Base-by-base conservation (phyloP, 2,329 filamentous ascomycete genomes). In the Cryphonectria naterciae region DNA sequence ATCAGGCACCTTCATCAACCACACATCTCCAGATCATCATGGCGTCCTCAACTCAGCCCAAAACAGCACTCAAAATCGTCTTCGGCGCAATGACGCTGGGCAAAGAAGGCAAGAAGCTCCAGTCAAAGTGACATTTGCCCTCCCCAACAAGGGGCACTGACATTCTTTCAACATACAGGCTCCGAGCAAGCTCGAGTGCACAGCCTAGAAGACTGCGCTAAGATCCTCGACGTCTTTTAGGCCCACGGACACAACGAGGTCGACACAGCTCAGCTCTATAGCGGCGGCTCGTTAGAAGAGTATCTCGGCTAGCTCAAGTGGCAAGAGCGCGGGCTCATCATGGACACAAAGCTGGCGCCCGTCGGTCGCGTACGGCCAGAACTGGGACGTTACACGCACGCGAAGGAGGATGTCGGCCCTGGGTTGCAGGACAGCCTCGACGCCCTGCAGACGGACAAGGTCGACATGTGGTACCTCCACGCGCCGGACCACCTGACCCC, bases 231-330 rank as follows among this genome's bases (percentile, higher is more conserved):
- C 77, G 84, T 88, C 73, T 88, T 93, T 77, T 89, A 92, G 77
- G 82, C 84, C 37, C 84, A 88, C 75, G 91, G 91, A 25, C 90
- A 92, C 80, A 86, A 88, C 75, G 91, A 93, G 76, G 79, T 93
- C 67, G 91, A 93, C 77, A 93, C 91, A 0, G 91, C 91, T 0
- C 85, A 91, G 19, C 78, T 85, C 4, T 93, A 93, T 74, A 83
- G 91, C 60, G 85, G 81, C 41, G 91, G 91, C 65, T 83, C 86
- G 66, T 90, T 92, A 67, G 92, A 93, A 75, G 78, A 83, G 67
- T 80, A 81, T 61, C 81, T 88, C 1, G 84, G 80, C 8, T 74
- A 78, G 17, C 73, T 81, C 15, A 73, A 80, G 35, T 83, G 81
- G 80, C 73, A 81, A 63, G 67, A 76, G 7, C 78, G 82, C n/a